phyloP scores from a whole-genome alignment of 1,139 yeast species.

The Suhomyces wounanorum region DNA sequence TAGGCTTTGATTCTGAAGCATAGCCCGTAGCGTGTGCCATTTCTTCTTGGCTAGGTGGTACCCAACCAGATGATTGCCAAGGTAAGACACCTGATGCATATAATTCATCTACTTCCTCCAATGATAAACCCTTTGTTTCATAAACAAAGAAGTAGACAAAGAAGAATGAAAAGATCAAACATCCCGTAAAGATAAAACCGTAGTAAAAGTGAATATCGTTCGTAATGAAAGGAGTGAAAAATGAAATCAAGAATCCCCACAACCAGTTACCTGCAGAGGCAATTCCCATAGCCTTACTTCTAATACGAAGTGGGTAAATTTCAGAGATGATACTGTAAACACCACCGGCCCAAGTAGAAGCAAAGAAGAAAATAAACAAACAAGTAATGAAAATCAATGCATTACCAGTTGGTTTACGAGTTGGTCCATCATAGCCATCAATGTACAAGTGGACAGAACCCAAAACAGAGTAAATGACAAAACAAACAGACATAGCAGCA shows the following conservation, averaged over 20 bases:
- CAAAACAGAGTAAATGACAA: slow-evolving; percentile 63
- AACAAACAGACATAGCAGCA: slow-evolving; percentile 62
- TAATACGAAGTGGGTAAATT: slow-evolving; percentile 73
- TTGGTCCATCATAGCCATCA: slow-evolving; percentile 43
- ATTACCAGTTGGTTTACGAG: slow-evolving; percentile 57
- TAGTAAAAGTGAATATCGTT: slow-evolving; percentile 54
- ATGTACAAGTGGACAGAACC: slow-evolving; percentile 68
- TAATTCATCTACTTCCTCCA: slow-evolving; percentile 75
- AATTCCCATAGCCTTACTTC: slow-evolving; percentile 78
- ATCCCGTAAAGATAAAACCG: slow-evolving; percentile 77
- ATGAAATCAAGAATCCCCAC: slow-evolving; percentile 75
- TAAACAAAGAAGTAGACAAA: slow-evolving; percentile 68
- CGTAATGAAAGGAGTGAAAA: slow-evolving; percentile 73
- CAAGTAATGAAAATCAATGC: slow-evolving; percentile 79
- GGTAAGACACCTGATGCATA: slow-evolving; percentile 48
- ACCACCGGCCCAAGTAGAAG: slow-evolving; percentile 87
- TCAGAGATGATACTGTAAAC: slow-evolving; percentile 80
- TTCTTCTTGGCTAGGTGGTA: slow-evolving; percentile 39
- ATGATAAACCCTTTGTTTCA: slow-evolving; percentile 72
- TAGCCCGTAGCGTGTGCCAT: slow-evolving; percentile 33
- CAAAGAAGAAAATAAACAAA: slow-evolving; percentile 78
- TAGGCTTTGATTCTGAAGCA: slow-evolving; percentile 32
- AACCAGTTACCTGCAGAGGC: slow-evolving; percentile 80
- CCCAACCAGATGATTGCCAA: slow-evolving; percentile 50
- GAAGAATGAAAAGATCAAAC: slow-evolving; percentile 57